Evolutionary conservation across 2,329 filamentous ascomycete genomes (phyloP).

Genomic region (Ceratocystis albifundus): DNA sequence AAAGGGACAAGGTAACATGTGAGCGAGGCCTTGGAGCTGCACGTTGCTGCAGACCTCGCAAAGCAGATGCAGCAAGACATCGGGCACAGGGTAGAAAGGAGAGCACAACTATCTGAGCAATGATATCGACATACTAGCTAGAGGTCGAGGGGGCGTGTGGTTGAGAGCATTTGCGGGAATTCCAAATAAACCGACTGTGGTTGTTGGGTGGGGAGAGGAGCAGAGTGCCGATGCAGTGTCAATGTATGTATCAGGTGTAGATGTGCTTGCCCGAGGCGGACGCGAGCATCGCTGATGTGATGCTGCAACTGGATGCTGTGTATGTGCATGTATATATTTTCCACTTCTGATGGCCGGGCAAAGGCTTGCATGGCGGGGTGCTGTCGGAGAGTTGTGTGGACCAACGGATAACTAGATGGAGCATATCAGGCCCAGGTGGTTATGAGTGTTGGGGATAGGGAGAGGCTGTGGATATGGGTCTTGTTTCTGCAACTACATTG

Average conservation of each 20-base stretch:
- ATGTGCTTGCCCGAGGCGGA: not conserved
- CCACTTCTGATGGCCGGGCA: not conserved
- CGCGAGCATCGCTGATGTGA: not conserved
- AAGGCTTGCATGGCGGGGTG: no score
- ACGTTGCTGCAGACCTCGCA: not conserved
- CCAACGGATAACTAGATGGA: no score
- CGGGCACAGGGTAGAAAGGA: not conserved
- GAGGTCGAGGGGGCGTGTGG: not conserved
- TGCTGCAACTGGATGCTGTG: not conserved
- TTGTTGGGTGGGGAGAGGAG: not conserved
- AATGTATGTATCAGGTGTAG: slow-evolving; percentile 5
- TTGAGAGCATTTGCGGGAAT: not conserved
- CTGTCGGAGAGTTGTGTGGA: not conserved
- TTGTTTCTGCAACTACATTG: no score
- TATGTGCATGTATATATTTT: not conserved
- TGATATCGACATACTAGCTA: not conserved
- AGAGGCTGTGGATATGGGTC: no score
- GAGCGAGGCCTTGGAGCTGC: not conserved
- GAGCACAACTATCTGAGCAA: no score
- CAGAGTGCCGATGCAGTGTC: not conserved
- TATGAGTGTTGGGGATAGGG: no score
- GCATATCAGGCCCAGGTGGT: no score
- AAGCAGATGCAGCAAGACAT: not conserved
- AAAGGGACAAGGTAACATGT: not conserved
- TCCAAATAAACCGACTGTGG: not conserved